These are phyloP conservation scores for Talaromyces nanjingensis DNA, from an alignment of 495 filamentous ascomycete species.

Conservation along the genomic window DNA sequence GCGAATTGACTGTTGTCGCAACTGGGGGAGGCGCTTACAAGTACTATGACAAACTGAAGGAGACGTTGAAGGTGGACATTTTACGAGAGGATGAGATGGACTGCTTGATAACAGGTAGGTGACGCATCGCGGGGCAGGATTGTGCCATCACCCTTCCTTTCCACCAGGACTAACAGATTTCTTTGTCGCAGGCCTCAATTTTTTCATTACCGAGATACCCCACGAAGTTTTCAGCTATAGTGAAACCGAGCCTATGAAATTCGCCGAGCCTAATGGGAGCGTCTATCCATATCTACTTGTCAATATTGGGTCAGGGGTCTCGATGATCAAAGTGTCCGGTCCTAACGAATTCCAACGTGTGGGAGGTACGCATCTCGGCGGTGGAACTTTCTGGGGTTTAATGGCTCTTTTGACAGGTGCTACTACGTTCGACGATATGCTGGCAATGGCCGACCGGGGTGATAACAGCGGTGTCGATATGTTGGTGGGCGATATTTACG, in stretches of 20 bases:
- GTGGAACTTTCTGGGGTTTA: conserved; percentile 93
- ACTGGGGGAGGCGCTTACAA: conserved; percentile 95
- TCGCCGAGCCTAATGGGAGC: conserved; percentile 60
- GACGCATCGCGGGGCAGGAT: too few species aligned
- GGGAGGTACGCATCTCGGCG: conserved; percentile 89
- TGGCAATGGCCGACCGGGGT: conserved; percentile 85
- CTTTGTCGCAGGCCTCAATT: conserved; percentile 68
- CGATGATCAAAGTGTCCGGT: conserved; percentile 96
- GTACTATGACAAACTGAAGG: conserved; percentile 83
- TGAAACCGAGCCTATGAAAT: conserved; percentile 80
- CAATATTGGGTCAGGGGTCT: conserved; percentile 97
- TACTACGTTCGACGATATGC: conserved; percentile 89
- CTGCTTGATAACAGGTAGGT: conserved; percentile 82
- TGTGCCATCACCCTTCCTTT: not conserved
- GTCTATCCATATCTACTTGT: conserved; percentile 96
- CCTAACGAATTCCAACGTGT: conserved; percentile 80
- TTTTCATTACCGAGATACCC: conserved; percentile 97
- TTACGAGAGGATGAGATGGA: conserved; percentile 97
- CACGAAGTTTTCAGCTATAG: conserved; percentile 94
- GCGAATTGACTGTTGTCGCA: conserved; percentile 80
- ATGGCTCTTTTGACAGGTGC: conserved; percentile 85
- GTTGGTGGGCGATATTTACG: conserved; percentile 97
- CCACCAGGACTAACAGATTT: conserved; percentile 5
- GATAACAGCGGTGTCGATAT: conserved; percentile 93
- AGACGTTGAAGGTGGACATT: conserved; percentile 76